phyloP scores from a whole-genome alignment of 1,139 yeast species.

The Geotrichum macrosporum region DNA sequence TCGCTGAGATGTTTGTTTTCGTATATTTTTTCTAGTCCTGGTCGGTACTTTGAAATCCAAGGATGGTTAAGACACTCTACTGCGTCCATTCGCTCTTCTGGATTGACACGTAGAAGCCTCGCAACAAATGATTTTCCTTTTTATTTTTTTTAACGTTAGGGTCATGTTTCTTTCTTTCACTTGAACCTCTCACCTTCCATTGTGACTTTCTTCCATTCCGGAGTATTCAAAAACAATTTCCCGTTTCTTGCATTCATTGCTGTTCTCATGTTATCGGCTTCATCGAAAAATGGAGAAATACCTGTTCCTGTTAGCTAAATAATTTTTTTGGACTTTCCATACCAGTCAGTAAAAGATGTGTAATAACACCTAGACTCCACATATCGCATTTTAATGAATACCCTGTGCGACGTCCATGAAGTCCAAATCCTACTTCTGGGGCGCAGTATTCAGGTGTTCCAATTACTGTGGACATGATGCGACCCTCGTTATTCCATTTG shows the following conservation, averaged over 20 bases:
- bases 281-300: constrained; percentile 56
- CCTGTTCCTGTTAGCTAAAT: constrained; percentile 40
- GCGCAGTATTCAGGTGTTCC: constrained; percentile 70
- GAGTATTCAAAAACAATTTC: constrained; percentile 39
- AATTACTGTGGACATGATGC: constrained; percentile 52
- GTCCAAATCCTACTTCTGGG: constrained; percentile 54
- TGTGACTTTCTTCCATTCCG: constrained; percentile 45
- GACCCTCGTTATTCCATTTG: constrained; percentile 37
- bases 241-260: constrained; percentile 43
- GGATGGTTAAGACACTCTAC: constrained; percentile 41
- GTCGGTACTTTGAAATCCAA: constrained; percentile 46
- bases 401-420: constrained; percentile 37
- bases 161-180: no score
- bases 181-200: constrained; percentile 37
- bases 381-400: constrained; percentile 57
- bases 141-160: no score
- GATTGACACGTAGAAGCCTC: constrained; percentile 42
- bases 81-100: constrained; percentile 40
- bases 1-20: constrained; percentile 21
- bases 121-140: constrained; percentile 43
- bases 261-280: constrained; percentile 41
- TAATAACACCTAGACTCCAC: constrained; percentile 63
- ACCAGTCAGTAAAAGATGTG: constrained; percentile 47
- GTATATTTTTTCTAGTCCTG: constrained; percentile 30
- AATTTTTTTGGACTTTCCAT: not conserved